These are phyloP conservation scores for Trichomonas vaginalis DNA, from an alignment of 208 protist species.

Conservation along the genomic window DNA sequence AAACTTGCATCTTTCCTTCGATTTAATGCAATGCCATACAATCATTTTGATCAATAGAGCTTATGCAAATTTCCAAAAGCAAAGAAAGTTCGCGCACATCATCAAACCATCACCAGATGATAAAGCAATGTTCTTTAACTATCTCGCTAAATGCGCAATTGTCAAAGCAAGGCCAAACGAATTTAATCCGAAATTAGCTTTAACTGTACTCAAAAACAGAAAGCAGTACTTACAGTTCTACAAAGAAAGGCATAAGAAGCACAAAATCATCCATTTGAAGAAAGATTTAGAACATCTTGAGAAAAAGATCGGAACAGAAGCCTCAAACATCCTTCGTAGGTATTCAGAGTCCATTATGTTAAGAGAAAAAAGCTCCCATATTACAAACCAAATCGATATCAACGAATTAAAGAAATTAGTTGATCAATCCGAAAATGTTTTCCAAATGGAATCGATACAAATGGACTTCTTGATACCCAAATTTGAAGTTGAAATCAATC, in stretches of 20 bases:
- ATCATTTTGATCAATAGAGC: background rate
- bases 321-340: background rate
- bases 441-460: background rate
- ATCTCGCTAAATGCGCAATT: background rate
- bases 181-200: background rate
- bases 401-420: background rate
- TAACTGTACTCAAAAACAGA: background rate
- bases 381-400: background rate
- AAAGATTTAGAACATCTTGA: background rate
- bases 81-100: background rate
- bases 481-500: background rate
- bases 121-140: background rate
- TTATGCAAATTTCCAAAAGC: background rate
- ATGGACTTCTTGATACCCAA: background rate
- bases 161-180: background rate
- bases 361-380: background rate
- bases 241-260: background rate
- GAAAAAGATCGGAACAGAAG: background rate
- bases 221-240: background rate
- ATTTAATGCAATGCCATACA: background rate
- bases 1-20: background rate
- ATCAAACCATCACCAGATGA: background rate
- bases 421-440: background rate
- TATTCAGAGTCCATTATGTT: background rate
- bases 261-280: background rate